A percentile compares a stretch with the other conserved stretches of the same genome.
phyloP scores from a whole-genome alignment of 2,329 filamentous ascomycete genomes.

The Pestalotiopsis sp. region DNA sequence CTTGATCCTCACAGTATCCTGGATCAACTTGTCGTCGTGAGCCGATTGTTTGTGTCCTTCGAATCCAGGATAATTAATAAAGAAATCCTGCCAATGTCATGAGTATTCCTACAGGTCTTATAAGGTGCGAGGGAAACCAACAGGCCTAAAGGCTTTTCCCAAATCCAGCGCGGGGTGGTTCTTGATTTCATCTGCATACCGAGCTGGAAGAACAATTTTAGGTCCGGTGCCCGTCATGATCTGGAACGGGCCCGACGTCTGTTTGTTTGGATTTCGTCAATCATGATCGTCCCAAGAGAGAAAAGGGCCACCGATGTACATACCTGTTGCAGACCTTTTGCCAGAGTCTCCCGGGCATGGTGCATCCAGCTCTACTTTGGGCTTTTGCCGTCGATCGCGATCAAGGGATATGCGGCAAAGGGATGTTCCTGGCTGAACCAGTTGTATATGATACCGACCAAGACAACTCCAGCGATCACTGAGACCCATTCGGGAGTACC shows the following conservation, averaged over 20 bases:
- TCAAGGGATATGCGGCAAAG: background rate
- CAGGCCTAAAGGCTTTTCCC: background rate
- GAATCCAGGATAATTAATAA: conserved; percentile 2
- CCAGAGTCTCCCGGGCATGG: background rate
- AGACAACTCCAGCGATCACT: background rate
- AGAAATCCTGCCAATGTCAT: background rate
- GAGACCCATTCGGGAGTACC: background rate
- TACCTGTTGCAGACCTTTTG: background rate
- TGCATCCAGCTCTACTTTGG: background rate
- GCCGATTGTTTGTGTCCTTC: background rate
- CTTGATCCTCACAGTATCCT: background rate
- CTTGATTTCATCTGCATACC: background rate
- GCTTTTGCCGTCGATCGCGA: background rate
- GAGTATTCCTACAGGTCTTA: background rate
- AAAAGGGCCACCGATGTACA: background rate
- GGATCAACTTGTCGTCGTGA: background rate
- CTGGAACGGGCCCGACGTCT: conserved; percentile 1
- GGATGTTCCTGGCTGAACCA: background rate
- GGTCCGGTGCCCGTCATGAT: background rate
- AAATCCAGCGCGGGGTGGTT: background rate
- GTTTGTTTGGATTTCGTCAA: background rate
- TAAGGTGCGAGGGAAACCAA: background rate
- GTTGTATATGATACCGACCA: background rate
- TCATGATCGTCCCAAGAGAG: background rate
- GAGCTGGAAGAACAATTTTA: background rate